These are phyloP conservation scores for Phytophthora vignae DNA, from an alignment of 352 stramenopile species.

Conservation along the genomic window DNA sequence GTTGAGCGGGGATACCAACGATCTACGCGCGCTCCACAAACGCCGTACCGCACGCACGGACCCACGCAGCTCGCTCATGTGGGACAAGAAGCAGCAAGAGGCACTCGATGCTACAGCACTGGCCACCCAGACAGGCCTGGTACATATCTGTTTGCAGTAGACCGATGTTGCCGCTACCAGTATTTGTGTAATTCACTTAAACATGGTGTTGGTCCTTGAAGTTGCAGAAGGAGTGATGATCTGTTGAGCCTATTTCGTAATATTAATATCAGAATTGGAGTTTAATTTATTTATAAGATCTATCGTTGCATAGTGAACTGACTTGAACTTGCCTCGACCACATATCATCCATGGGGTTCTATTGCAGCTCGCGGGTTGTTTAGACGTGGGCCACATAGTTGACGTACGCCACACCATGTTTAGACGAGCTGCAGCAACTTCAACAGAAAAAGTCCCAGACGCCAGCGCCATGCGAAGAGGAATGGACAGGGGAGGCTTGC, in stretches of 20 bases:
- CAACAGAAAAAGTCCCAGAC: constrained; percentile 29
- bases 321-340: too few species aligned
- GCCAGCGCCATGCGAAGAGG: constrained; percentile 2
- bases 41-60: constrained; percentile 79
- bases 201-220: constrained; percentile 12
- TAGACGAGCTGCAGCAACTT: constrained; percentile 34
- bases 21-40: constrained; percentile 80
- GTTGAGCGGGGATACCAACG: constrained; percentile 53
- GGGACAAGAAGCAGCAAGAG: constrained; percentile 78
- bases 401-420: constrained; percentile 31
- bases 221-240: constrained; percentile 5
- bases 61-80: constrained; percentile 76
- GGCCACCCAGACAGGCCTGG: constrained; percentile 62
- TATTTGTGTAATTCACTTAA: neutral
- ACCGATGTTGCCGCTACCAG: neutral
- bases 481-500: constrained; percentile 14
- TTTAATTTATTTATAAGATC: too few species aligned
- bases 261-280: too few species aligned
- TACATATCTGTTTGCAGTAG: constrained; percentile 70
- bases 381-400: constrained; percentile 30
- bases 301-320: too few species aligned
- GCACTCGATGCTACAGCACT: constrained; percentile 59
- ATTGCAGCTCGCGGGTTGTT: constrained; percentile 25
- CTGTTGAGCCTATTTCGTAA: too few species aligned
- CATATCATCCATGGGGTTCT: neutral